These are phyloP conservation scores for Arachnomyces sp. DNA, from an alignment of 2,329 filamentous ascomycete genomes.

Conservation along the genomic window DNA sequence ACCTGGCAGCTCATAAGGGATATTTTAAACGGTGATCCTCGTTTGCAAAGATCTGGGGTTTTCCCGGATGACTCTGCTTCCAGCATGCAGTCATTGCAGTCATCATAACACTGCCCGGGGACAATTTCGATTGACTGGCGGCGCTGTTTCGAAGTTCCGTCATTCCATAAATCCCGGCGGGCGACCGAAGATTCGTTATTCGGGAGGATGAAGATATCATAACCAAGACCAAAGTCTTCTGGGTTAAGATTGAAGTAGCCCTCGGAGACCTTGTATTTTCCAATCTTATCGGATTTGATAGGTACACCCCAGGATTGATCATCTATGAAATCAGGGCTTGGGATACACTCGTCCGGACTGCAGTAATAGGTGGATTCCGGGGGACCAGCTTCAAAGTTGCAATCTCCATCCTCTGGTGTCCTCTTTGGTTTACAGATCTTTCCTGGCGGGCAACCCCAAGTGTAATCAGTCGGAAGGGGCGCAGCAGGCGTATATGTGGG, in stretches of 20 bases:
- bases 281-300: constrained; percentile 15
- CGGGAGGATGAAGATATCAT: constrained; percentile 50
- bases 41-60: constrained; percentile 37
- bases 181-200: constrained; percentile 6
- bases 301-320: constrained; percentile 20
- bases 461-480: constrained; percentile 22
- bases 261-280: constrained; percentile 45
- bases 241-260: constrained; percentile 62
- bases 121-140: constrained; percentile 21
- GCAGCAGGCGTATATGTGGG: constrained; percentile 22
- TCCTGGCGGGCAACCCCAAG: constrained; percentile 37
- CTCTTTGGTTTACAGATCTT: constrained; percentile 33
- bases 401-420: constrained; percentile 24
- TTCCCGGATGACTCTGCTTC: constrained; percentile 47
- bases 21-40: constrained; percentile 35
- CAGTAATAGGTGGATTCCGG: constrained; percentile 33
- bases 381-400: constrained; percentile 34
- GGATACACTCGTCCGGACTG: constrained; percentile 33
- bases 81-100: constrained; percentile 46
- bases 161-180: constrained; percentile 25
- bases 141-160: constrained; percentile 23
- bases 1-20: constrained; percentile 32
- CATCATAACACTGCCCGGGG: constrained; percentile 45
- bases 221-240: constrained; percentile 54
- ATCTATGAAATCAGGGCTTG: constrained; percentile 21